These are phyloP conservation scores for Zoysia japonica DNA, from an alignment of 176 grass and related monocot species.

Conservation along the genomic window DNA sequence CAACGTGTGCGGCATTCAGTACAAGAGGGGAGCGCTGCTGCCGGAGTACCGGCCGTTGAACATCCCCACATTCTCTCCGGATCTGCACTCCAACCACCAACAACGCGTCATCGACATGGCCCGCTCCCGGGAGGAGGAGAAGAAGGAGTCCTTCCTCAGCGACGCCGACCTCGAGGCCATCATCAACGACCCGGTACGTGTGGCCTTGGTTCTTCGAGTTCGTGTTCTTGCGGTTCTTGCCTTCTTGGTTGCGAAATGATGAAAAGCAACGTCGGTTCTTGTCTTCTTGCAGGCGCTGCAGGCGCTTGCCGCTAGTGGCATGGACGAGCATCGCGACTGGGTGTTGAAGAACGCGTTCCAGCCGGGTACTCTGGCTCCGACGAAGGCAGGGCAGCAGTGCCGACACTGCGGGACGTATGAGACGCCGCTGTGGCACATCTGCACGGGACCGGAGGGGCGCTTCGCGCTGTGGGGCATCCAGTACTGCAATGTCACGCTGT, in stretches of 20 bases:
- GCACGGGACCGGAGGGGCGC: slow-evolving; percentile 48
- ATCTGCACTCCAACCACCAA: slow-evolving; percentile 57
- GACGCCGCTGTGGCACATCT: slow-evolving; percentile 55
- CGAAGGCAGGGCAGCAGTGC: slow-evolving; percentile 22
- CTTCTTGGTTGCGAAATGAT: slow-evolving; percentile 17
- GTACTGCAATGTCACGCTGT: slow-evolving; percentile 48
- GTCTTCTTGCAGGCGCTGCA: slow-evolving; percentile 39
- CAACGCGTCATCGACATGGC: slow-evolving; percentile 40
- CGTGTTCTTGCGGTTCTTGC: neutral
- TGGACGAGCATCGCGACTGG: no score
- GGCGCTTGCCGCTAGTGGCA: neutral
- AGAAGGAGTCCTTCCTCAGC: slow-evolving; percentile 18
- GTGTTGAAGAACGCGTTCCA: no score
- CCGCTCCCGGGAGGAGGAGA: neutral
- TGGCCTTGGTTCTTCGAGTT: neutral
- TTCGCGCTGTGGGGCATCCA: slow-evolving; percentile 60
- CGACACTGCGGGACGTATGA: slow-evolving; percentile 37
- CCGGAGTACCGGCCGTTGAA: slow-evolving; percentile 63
- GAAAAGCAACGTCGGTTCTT: slow-evolving; percentile 22
- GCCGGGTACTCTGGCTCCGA: no score
- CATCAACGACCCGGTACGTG: slow-evolving; percentile 21
- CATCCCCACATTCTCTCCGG: slow-evolving; percentile 52
- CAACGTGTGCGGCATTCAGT: slow-evolving; percentile 66
- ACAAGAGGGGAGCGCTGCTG: slow-evolving; percentile 46
- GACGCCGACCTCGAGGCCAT: slow-evolving; percentile 26